phyloP scores from a whole-genome alignment of 2,329 filamentous ascomycete genomes.

The Hirsutella thompsonii region DNA sequence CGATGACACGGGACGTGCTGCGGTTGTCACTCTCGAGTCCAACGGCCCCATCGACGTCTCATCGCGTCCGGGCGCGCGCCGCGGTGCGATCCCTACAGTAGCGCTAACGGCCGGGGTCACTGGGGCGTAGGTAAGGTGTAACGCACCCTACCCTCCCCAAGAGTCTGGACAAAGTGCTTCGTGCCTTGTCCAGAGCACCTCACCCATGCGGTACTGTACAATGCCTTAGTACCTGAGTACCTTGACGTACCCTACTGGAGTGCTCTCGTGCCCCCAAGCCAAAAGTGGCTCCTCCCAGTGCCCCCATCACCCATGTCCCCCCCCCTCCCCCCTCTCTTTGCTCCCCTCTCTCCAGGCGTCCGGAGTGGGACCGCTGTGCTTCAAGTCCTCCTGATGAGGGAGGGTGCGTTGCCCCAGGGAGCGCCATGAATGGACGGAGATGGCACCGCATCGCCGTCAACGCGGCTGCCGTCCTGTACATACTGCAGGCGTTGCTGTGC shows the following conservation, averaged over 20 bases:
- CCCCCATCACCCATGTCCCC: not conserved
- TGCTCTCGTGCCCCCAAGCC: not conserved
- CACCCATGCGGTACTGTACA: too few species aligned
- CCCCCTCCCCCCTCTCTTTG: not conserved
- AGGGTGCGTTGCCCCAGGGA: conserved; percentile 5
- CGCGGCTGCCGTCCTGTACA: conserved; percentile 1
- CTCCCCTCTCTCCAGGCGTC: conserved; percentile 1
- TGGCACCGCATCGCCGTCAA: conserved; percentile 8
- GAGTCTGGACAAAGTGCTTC: too few species aligned
- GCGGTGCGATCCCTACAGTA: conserved; percentile 8
- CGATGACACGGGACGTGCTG: not conserved
- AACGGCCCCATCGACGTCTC: conserved; percentile 3
- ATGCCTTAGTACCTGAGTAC: too few species aligned
- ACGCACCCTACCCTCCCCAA: too few species aligned
- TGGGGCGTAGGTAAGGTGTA: too few species aligned
- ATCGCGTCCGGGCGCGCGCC: conserved; percentile 5
- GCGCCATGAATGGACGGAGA: conserved; percentile 6
- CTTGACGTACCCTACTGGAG: too few species aligned
- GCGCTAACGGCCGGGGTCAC: conserved; percentile 4
- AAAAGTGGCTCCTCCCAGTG: not conserved
- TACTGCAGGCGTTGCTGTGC: too few species aligned
- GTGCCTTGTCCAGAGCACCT: too few species aligned
- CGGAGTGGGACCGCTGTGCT: conserved; percentile 4
- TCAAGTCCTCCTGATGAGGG: conserved; percentile 6
- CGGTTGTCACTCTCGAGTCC: not conserved